Evolutionary conservation across 305 asterid genomes (phyloP), one percentile per base, ranked within the genome.

Genomic region (Rubia tinctorum): DNA sequence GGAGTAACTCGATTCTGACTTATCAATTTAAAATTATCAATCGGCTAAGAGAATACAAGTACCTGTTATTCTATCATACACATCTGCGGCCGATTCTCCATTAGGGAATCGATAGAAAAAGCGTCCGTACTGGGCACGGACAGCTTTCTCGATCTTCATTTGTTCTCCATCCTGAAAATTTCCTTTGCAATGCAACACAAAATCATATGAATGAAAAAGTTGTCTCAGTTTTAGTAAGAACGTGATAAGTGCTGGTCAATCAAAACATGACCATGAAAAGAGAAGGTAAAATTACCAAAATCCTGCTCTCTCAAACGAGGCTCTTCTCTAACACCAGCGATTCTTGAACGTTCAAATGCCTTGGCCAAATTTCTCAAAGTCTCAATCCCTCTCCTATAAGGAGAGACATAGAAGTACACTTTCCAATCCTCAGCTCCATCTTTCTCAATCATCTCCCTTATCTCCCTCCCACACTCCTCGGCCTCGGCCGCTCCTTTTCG

Each of bases 51-150:
- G 1, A 12, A 27, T 12, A 39, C 6, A 55, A 53, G 4, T 17
- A 91, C 97, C 96, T 80, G 97, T 89, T 9, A 91, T 89, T 84
- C 96, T 83, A 59, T 91, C 97, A 76, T 91, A 91, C 45, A 91
- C 97, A 77, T 91, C 97, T 6, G 97, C 97, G 6, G 97, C 96
- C 13, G 97, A 91, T 88, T 91, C 97, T 64, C 96, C 97, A 67
- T 91, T 84, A 2, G 96, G 96, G 78, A 91, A 91, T 72, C 96
- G 79, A 69, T 91, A 89, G 73, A 88, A 91, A 80, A 91, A 91
- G 13, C 95, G 89, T 23, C 97, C 97, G 75, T 89, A 91, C 0
- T 79, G 84, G 69, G 83, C 84, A 37, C 95, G 82, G 2, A 77
- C 86, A 27, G 83, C 92, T 74, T 91, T 91, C 61, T 82, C 83